Evolutionary conservation across 148 eudicot species (phyloP), one percentile per base, ranked within the genome.

Genomic region (Nepenthes gracilis): DNA sequence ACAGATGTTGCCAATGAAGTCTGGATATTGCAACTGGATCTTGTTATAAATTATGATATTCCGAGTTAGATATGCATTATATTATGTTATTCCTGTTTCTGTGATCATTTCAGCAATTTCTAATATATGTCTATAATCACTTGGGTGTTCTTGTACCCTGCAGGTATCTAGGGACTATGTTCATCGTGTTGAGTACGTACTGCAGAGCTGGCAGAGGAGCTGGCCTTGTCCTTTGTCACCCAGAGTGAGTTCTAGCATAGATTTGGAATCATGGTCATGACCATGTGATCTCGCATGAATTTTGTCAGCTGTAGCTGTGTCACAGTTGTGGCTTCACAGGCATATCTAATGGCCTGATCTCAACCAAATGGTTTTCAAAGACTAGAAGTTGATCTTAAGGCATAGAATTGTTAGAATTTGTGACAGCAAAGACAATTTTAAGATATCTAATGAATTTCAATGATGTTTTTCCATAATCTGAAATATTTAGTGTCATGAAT

Each of bases 161-260:
- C 78, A 93, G 99, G 70, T 65, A 60, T 58, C 95, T 10, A 67
- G 69, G 63, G 98, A 93, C 55, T 93, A 93, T 70, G 78, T 88
- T 64, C 98, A 93, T 69, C 98, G 98, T 60, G 98, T 93, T 69
- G 98, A n/a, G 98, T 48, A n/a, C 98, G 98, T 82, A 88, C 98
- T 48, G 98, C 98, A 85, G 98, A 80, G 98, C 96, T 53, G 98
- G 98, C 61, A 83, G 96, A 75, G 32, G 98, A 96, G 37, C 75
- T 85, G 67, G 82, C 96, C 55, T 55, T 88, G 74, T 85, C 88
- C 77, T 76, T 93, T 49, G 76, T 93, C 45, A 82, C 91, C 35
- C 66, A 77, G 95, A n/a, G 98, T 88, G 47, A 70, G 71, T 59
- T 54, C 45, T 8, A 40, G 8, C 45, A 23, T 23, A 23, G 23